Evolutionary conservation across 2,329 filamentous ascomycete species (phyloP).

Genomic region (Colletotrichum liaoningense): DNA sequence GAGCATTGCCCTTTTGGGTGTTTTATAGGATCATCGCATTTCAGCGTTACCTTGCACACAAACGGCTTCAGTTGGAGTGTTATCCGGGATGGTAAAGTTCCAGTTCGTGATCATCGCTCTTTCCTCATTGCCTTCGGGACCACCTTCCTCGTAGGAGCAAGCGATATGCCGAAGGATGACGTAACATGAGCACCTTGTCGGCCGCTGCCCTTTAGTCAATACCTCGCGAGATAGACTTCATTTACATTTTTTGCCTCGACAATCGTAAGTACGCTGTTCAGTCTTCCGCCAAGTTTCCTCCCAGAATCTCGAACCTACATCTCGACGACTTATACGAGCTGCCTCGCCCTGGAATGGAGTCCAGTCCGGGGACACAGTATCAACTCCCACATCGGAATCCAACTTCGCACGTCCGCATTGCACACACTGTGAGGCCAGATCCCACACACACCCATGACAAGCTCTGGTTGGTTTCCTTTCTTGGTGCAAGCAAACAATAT

Average conservation of each 20-base stretch:
- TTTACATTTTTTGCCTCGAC: neutral
- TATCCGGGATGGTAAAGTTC: neutral
- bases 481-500: constrained; percentile 28
- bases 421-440: constrained; percentile 34
- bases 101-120: neutral
- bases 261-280: too few relatives aligned
- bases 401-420: constrained; percentile 34
- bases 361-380: constrained; percentile 31
- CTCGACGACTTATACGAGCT: constrained; percentile 8
- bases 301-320: neutral
- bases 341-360: constrained; percentile 7
- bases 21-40: constrained; percentile 6
- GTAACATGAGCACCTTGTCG: constrained; percentile 5
- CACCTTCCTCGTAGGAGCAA: neutral
- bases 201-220: neutral
- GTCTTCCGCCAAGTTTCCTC: neutral
- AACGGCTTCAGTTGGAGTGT: neutral
- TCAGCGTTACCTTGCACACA: neutral
- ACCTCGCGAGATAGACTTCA: neutral
- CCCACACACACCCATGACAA: constrained; percentile 33
- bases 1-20: neutral
- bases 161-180: constrained; percentile 14
- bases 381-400: constrained; percentile 12
- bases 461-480: constrained; percentile 29
- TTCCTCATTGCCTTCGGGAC: neutral